Evolutionary conservation across 2,329 filamentous ascomycete genomes (phyloP).

Genomic region (Trichoderma cornu-damae): DNA sequence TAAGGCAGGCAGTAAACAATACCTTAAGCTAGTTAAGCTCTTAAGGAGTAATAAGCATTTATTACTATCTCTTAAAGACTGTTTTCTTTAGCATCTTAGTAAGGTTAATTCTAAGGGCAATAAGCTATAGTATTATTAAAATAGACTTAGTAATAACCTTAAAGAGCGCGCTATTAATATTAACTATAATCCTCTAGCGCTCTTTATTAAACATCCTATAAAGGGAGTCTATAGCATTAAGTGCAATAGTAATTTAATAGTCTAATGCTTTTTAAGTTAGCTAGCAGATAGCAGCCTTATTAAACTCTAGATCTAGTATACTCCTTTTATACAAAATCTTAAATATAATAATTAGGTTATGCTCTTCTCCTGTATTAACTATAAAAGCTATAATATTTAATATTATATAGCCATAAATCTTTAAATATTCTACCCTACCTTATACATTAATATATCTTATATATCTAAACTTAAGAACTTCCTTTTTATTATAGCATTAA

Average conservation of each 20-base stretch:
- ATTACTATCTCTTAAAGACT: rapidly evolving
- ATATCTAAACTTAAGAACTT: too few relatives aligned
- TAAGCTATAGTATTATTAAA: not conserved
- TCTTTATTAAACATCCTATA: not conserved
- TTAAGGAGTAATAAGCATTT: not conserved
- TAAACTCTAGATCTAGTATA: not conserved
- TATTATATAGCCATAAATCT: not conserved
- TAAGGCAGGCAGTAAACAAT: too few relatives aligned
- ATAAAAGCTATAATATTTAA: not conserved
- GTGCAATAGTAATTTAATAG: not conserved
- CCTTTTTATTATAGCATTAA: too few relatives aligned
- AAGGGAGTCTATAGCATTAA: not conserved
- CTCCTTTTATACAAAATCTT: not conserved
- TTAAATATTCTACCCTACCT: too few relatives aligned
- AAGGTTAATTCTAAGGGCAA: not conserved
- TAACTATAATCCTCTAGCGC: not conserved
- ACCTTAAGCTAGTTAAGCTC: not conserved
- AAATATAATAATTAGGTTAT: too few relatives aligned
- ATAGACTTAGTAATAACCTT: not conserved
- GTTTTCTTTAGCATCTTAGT: not conserved
- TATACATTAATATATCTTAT: too few relatives aligned
- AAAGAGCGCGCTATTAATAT: not conserved
- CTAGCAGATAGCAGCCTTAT: not conserved
- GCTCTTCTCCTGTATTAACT: too few relatives aligned
- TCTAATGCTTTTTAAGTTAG: not conserved